Conservation (phyloP, 2,329 filamentous ascomycete species). For the Myriosclerotinia duriaeana region DNA sequence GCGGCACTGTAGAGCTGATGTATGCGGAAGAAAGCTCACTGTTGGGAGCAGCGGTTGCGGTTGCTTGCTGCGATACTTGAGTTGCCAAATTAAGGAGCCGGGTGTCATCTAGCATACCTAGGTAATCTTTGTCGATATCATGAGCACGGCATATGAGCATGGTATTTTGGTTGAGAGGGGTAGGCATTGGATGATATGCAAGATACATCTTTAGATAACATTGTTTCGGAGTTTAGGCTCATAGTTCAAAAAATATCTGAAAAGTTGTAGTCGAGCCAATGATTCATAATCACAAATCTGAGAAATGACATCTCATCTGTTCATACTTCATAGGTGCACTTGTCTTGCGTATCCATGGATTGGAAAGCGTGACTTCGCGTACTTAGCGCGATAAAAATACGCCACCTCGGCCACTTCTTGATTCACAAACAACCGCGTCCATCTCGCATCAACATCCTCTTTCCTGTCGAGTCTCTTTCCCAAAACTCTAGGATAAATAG, state of each 20-base stretch:
- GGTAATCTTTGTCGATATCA: neutral
- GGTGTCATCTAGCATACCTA: neutral
- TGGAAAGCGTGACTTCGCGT: constrained; percentile 6
- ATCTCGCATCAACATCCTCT: neutral
- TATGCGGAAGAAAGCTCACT: constrained; percentile 73
- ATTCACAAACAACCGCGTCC: neutral
- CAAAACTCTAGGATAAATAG: neutral
- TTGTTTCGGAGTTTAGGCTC: neutral
- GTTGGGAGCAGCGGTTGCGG: constrained; percentile 70
- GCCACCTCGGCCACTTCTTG: neutral
- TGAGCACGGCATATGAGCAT: neutral
- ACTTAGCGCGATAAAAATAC: constrained; percentile 9
- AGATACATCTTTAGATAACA: neutral
- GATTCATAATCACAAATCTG: neutral
- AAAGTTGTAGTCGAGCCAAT: neutral
- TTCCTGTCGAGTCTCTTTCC: neutral
- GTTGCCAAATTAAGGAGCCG: neutral
- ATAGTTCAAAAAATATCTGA: neutral
- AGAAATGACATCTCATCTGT: neutral
- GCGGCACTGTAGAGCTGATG: constrained; percentile 58
- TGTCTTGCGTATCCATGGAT: neutral
- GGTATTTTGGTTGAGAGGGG: neutral
- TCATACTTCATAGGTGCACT: neutral
- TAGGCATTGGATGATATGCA: neutral
- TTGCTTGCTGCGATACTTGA: constrained; percentile 47